These are phyloP conservation scores for Rhodofomes roseus DNA, from an alignment of 1,284 basidiomycete species.

Conservation along the genomic window DNA sequence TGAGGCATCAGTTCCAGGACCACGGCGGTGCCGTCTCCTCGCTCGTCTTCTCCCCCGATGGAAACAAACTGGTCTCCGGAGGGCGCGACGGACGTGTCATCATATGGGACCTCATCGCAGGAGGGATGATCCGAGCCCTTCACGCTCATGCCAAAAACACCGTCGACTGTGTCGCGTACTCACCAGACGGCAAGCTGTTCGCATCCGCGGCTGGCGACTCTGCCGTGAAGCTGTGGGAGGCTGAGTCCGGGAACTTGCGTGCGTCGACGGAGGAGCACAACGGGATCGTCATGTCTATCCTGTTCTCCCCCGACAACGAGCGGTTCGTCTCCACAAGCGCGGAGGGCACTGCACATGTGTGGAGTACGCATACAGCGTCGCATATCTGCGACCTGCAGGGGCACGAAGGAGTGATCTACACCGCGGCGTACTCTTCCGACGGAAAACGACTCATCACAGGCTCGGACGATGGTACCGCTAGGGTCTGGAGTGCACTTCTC, in stretches of 20 bases:
- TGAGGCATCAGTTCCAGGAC: not conserved
- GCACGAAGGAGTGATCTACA: constrained; percentile 9
- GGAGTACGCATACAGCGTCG: constrained; percentile 14
- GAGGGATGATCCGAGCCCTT: not conserved
- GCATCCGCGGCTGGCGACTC: constrained; percentile 16
- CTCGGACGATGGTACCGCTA: constrained; percentile 9
- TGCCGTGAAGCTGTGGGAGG: constrained; percentile 13
- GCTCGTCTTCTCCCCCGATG: constrained; percentile 18
- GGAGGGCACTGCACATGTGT: constrained; percentile 16
- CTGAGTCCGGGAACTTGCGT: constrained; percentile 1
- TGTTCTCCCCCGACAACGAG: constrained; percentile 16
- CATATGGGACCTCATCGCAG: constrained; percentile 3
- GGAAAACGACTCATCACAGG: constrained; percentile 10
- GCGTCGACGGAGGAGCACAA: constrained; percentile 1
- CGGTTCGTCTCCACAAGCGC: constrained; percentile 15
- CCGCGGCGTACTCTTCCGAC: constrained; percentile 16
- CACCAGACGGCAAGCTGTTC: constrained; percentile 15
- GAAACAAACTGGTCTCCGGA: constrained; percentile 12
- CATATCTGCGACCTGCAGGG: constrained; percentile 1
- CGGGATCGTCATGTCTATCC: constrained; percentile 3
- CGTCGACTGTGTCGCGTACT: constrained; percentile 14
- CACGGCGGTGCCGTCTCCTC: constrained; percentile 12
- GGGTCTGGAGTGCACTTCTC: constrained; percentile 6
- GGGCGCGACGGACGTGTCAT: constrained; percentile 6
- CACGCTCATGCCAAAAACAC: constrained; percentile 7